Base-by-base conservation (phyloP, 2,329 filamentous ascomycete genomes). In the Penicillium fuscoglaucum region DNA sequence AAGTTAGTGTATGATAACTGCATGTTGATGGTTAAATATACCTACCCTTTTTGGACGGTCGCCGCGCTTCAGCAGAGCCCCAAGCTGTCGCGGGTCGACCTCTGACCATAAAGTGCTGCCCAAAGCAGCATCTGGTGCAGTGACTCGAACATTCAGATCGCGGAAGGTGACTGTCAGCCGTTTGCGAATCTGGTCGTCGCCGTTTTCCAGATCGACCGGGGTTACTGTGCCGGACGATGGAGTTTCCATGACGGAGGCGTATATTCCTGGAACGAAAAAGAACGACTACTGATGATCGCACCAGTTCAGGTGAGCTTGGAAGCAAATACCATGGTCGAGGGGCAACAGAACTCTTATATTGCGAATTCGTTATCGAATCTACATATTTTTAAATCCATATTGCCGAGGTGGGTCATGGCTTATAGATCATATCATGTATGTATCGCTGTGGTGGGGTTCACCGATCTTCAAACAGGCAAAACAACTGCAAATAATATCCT, bases 141-240 rank as follows among this genome's bases (percentile, higher is more conserved):
- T 72, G 1, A 76, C 74, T 43, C 63, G 62, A 10, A 76, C 70
- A 31, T 64, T 75, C 10, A 76, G 47, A 57, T 71, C 59, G 5
- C 72, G 67, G 50, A 76, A 76, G 1, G 74, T 76, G 7, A 76
- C 60, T 1, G 73, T 76, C 33, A 76, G 52, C 35, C 66, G 62
- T 55, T 76, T 76, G 9, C 62, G 67, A 50, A 71, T 59, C 4
- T 52, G 45, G 1, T 55, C 48, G 4, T 40, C 26, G 3, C 66
- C 68, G 4, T 59, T 43, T 55, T 72, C 71, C 33, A 72, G 21
- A 39, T 73, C 70, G 5, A 58, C 60, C 6, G 65, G 60, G 3
- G 66, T 65, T 4, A 62, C 46, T 6, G 67, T 68, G n/a, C 62
- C 66, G 19, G 69, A 72, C 3, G 70, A 71, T 17, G 70, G 61